Base-by-base conservation (phyloP, 2,329 filamentous ascomycete species). In the Ceratocystis colombiana region DNA sequence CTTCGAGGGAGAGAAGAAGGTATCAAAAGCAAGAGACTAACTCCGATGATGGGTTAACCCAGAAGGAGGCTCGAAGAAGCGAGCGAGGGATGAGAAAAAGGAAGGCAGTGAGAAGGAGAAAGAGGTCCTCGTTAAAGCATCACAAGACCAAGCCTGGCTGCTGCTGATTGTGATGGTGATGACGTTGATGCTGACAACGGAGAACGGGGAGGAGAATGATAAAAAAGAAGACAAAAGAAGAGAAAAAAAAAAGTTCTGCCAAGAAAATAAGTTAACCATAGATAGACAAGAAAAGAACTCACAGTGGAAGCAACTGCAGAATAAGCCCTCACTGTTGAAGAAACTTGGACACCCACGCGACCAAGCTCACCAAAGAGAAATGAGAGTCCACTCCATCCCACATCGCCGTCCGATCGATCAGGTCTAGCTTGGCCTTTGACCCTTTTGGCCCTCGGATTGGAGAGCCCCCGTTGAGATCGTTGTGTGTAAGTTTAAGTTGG, bases 221-320 rank as follows among this genome's bases (percentile, higher is more conserved):
- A 59, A 64, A 41, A 59, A 20, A 63, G 50, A 20, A 63, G 50
- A 48, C n/a, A 20, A 64, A 62, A n/a, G 45, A 67, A 28, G 62
- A 41, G 12, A 55, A 30, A 62, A 53, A 30, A 22, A 57, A 44
- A 65, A 61, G n/a, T 2, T 15, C 30, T n/a, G 50, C 17, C 61
- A 46, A 67, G 17, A 12, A 37, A 64, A 66, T 8, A 64, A 41
- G 37, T 15, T 0, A 15, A 37, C 44, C 5, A 61, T 20, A 2
- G 55, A 61, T 15, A 2, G 41, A 8, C 12, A 55, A 28, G 22
- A 62, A 66, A 30, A 41, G 37, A 41, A 41, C 10, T 41, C 53
- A 17, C 37, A 55, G 17, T 2, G n/a, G 28, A 65, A 12, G 37
- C 37, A 20, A 41, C 15, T 15, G 50, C n/a, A 30, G 28, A 57